Conservation (phyloP, 805 yeast genomes). For the Suhomyces sp. region DNA sequence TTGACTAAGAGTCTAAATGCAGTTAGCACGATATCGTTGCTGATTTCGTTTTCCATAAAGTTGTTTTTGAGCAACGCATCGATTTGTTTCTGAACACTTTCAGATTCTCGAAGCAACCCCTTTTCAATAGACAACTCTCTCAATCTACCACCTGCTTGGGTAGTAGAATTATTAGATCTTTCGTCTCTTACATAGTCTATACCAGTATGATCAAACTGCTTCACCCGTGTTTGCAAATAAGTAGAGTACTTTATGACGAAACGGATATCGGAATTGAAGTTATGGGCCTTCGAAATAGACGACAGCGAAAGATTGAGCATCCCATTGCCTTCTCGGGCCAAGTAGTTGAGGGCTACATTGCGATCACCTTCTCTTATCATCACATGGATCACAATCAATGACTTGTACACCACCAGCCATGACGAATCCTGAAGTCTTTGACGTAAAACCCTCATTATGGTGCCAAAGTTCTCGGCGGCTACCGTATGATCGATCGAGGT, state of each 20-base stretch:
- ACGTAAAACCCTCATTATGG: conserved; percentile 64
- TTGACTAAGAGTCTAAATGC: conserved; percentile 87
- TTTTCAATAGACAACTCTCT: conserved; percentile 64
- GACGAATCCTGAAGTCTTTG: conserved; percentile 70
- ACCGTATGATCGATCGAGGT: conserved; percentile 49
- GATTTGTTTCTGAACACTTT: conserved; percentile 80
- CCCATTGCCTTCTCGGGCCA: conserved; percentile 45
- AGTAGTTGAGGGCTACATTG: conserved; percentile 65
- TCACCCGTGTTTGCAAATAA: conserved; percentile 66
- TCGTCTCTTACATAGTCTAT: conserved; percentile 80
- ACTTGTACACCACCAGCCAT: conserved; percentile 89
- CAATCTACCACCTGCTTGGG: conserved; percentile 57
- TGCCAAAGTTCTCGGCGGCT: conserved; percentile 53
- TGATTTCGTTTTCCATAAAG: conserved; percentile 75
- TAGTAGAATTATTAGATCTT: conserved; percentile 43
- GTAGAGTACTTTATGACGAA: conserved; percentile 64
- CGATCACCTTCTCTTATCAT: conserved; percentile 90
- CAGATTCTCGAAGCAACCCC: conserved; percentile 81
- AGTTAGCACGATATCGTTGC: conserved; percentile 78
- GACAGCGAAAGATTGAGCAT: conserved; percentile 46
- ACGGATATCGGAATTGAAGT: conserved; percentile 47
- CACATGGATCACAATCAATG: conserved; percentile 80
- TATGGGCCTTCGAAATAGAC: conserved; percentile 36
- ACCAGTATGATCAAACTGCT: conserved; percentile 61
- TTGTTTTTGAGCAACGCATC: conserved; percentile 70